These are phyloP conservation scores for Dendrostoma leiphaemia DNA, from an alignment of 2,329 filamentous ascomycete genomes.

Conservation along the genomic window DNA sequence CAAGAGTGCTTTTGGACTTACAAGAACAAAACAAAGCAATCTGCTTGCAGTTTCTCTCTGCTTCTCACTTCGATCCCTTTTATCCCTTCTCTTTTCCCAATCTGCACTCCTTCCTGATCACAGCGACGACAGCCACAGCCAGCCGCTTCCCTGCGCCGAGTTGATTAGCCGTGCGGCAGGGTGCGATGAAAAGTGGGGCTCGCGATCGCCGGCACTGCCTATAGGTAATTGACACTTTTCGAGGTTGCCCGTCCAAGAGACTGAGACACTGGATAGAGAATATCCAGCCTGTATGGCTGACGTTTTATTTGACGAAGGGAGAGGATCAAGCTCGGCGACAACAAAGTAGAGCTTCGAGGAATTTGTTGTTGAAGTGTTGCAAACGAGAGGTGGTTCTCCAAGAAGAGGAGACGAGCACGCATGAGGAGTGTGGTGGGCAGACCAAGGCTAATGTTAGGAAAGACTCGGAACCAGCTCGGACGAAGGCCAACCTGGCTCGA, in stretches of 20 bases:
- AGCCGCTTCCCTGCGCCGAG: background rate
- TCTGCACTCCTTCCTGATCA: background rate
- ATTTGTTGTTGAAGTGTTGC: background rate
- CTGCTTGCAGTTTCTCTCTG: background rate
- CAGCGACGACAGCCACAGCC: background rate
- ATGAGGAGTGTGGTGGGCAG: conserved; percentile 11
- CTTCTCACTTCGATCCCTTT: background rate
- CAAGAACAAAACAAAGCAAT: background rate
- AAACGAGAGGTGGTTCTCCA: background rate
- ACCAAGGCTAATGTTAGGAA: background rate
- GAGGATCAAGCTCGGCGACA: background rate
- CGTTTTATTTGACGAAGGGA: background rate
- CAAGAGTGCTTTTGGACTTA: conserved; percentile 8
- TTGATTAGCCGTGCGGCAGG: background rate
- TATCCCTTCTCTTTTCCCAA: background rate
- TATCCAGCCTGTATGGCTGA: background rate
- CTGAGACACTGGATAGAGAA: background rate
- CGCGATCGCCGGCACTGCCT: background rate
- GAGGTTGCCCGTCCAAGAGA: background rate
- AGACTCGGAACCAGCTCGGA: background rate
- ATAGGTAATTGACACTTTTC: background rate
- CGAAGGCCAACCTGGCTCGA: background rate
- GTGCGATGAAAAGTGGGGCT: conserved; percentile 11
- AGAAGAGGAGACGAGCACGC: conserved; percentile 4
- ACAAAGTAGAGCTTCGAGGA: background rate